A percentile compares a stretch with the other conserved stretches of the same genome.
Evolutionary conservation across 352 stramenopile genomes (phyloP).

Genomic region (Globisporangium lucens): DNA sequence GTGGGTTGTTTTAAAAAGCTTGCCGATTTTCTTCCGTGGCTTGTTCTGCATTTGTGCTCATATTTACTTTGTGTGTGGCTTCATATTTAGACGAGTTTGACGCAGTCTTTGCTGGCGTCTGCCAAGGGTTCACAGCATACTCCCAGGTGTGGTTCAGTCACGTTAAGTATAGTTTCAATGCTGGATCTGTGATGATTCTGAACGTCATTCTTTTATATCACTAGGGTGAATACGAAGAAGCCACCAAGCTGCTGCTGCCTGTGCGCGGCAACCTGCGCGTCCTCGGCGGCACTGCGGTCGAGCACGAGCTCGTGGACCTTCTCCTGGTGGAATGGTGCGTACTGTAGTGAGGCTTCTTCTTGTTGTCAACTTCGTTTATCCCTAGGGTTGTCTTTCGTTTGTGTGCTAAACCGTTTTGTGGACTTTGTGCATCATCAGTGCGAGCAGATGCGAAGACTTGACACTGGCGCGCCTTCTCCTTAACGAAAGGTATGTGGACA

Average conservation of each 20-base stretch:
- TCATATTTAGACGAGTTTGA: slow-evolving; percentile 32
- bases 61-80: neutral
- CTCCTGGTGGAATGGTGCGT: slow-evolving; percentile 77
- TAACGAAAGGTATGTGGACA: slow-evolving; percentile 56
- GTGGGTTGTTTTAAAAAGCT: neutral
- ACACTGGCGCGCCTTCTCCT: slow-evolving; percentile 75
- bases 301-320: slow-evolving; percentile 74
- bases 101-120: slow-evolving; percentile 49
- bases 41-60: neutral
- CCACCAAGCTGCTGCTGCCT: slow-evolving; percentile 46
- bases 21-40: neutral
- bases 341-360: too few species aligned
- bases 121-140: slow-evolving; percentile 67
- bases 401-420: neutral
- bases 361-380: neutral
- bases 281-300: slow-evolving; percentile 66
- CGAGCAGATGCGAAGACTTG: slow-evolving; percentile 65
- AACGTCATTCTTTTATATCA: too few species aligned
- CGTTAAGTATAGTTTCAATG: too few species aligned
- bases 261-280: slow-evolving; percentile 63
- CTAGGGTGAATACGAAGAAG: slow-evolving; percentile 55
- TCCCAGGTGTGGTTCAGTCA: slow-evolving; percentile 19
- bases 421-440: slow-evolving; percentile 26
- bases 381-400: neutral
- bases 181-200: too few species aligned